Evolutionary conservation across 345 rosid species (phyloP).

Genomic region (Rubroshorea leprosula): DNA sequence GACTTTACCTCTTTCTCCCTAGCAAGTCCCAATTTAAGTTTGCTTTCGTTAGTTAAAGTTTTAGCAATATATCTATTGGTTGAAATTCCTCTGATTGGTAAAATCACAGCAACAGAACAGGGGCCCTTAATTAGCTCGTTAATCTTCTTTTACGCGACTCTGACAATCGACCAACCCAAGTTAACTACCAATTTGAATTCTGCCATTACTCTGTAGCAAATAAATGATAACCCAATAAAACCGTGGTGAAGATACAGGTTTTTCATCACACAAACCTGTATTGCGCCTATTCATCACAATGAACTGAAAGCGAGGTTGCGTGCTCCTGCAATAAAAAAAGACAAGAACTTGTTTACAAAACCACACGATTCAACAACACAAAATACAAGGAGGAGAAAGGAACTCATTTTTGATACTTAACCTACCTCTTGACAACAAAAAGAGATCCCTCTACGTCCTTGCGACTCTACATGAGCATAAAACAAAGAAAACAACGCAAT

Average conservation of each 20-base stretch:
- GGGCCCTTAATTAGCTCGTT: too few species aligned
- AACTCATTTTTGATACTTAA: not conserved
- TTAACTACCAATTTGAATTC: not conserved
- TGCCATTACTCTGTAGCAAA: not conserved
- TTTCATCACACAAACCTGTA: conserved; percentile 44
- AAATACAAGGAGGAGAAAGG: not conserved
- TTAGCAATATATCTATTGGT: too few species aligned
- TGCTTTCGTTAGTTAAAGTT: too few species aligned
- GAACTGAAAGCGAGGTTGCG: conserved; percentile 94
- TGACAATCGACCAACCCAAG: not conserved
- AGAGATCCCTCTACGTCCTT: conserved; percentile 98
- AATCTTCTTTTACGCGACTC: too few species aligned
- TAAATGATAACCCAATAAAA: not conserved
- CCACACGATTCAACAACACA: not conserved
- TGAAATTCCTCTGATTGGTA: too few species aligned
- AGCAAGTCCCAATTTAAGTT: too few species aligned
- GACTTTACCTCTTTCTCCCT: too few species aligned
- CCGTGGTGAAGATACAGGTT: not conserved
- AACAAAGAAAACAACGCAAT: not conserved
- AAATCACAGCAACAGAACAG: too few species aligned
- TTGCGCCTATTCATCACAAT: conserved; percentile 94
- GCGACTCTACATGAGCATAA: conserved; percentile 51
- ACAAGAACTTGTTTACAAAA: not conserved
- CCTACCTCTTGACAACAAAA: conserved; percentile 84
- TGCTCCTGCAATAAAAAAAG: conserved; percentile 45